Conservation (phyloP, 768 basidiomycete genomes). For the Polyporus arcularius region DNA sequence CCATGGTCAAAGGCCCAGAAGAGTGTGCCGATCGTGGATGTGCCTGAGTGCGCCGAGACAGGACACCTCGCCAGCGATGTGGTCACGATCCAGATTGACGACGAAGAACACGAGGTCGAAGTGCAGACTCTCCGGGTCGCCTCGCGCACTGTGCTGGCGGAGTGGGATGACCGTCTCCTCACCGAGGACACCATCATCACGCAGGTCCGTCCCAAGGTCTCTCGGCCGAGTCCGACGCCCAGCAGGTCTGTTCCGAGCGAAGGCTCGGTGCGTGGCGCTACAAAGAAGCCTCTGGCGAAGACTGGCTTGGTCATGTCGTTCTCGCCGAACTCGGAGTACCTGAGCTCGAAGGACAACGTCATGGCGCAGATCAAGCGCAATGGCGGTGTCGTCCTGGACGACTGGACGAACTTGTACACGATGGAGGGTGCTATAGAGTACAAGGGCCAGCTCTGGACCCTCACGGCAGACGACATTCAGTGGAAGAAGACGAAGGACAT, state of each 20-base stretch:
- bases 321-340: conserved; percentile 36
- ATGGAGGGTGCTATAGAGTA: conserved; percentile 54
- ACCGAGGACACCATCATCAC: conserved; percentile 44
- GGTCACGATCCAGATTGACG: conserved; percentile 43
- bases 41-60: background rate
- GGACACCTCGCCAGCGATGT: conserved; percentile 18
- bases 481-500: conserved; percentile 46
- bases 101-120: conserved; percentile 29
- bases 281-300: conserved; percentile 35
- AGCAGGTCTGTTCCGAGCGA: conserved; percentile 47
- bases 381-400: conserved; percentile 63
- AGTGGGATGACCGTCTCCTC: conserved; percentile 59
- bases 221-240: conserved; percentile 46
- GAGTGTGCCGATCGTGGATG: conserved; percentile 13
- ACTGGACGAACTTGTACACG: conserved; percentile 56
- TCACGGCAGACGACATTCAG: conserved; percentile 47
- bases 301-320: conserved; percentile 65
- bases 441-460: conserved; percentile 53
- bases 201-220: conserved; percentile 36
- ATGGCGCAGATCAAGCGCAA: conserved; percentile 45
- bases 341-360: conserved; percentile 45
- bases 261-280: conserved; percentile 32
- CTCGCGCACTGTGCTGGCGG: conserved; percentile 46
- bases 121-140: conserved; percentile 51
- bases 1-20: conserved; percentile 18